phyloP scores from a whole-genome alignment of 2,329 filamentous ascomycete genomes.

The Elsinoe necatrix region DNA sequence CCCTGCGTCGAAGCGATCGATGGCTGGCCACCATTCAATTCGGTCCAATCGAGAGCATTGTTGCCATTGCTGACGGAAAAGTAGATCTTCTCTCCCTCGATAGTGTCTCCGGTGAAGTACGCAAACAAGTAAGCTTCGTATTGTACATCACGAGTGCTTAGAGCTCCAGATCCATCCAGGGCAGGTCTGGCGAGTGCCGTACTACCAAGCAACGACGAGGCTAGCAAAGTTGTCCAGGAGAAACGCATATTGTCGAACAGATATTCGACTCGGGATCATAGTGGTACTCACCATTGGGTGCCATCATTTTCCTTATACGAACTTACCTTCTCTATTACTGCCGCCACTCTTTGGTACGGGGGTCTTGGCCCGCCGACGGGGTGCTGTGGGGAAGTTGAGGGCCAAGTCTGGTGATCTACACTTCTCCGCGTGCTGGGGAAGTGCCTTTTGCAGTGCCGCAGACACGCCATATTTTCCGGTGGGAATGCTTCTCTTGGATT shows the following conservation, averaged over 20 bases:
- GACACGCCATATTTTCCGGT: background rate
- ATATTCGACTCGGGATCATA: background rate
- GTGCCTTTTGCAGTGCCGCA: background rate
- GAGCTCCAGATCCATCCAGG: background rate
- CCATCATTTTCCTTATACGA: background rate
- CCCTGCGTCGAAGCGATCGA: slow-evolving; percentile 40
- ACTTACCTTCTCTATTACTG: background rate
- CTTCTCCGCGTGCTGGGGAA: background rate
- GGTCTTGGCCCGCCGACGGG: background rate
- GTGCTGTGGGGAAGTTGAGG: background rate
- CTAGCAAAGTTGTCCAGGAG: background rate
- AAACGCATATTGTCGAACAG: background rate
- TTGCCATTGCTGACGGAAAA: slow-evolving; percentile 47
- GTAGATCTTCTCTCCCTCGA: slow-evolving; percentile 45
- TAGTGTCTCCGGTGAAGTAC: slow-evolving; percentile 43
- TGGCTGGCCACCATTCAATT: slow-evolving; percentile 42
- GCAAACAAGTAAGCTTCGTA: slow-evolving; percentile 42
- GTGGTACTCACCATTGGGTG: background rate
- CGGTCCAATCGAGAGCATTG: slow-evolving; percentile 44
- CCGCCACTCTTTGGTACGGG: background rate
- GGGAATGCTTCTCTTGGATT: background rate
- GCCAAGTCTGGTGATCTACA: background rate
- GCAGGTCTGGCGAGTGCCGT: background rate
- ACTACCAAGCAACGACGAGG: background rate
- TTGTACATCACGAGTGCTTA: background rate